A percentile compares a stretch with the other conserved stretches of the same genome.
Conservation (phyloP, 176 grass and related monocot genomes). For the Olyra latifolia region DNA sequence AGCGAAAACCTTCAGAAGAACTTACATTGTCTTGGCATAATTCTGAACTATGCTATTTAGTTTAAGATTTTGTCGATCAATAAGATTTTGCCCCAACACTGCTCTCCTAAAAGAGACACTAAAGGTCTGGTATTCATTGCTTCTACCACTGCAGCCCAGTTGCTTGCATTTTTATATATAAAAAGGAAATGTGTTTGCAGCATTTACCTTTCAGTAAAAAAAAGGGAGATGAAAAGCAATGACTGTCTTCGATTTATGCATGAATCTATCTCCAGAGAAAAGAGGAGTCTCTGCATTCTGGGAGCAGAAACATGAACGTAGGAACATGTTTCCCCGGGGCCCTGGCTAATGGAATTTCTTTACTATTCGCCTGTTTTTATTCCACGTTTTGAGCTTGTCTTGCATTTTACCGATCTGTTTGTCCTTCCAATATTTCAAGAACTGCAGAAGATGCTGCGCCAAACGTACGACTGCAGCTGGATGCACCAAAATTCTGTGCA, state of each 20-base stretch:
- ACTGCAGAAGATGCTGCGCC: not conserved
- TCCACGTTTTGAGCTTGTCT: not conserved
- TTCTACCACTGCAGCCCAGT: too few relatives aligned
- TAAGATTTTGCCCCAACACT: too few relatives aligned
- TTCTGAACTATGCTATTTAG: too few relatives aligned
- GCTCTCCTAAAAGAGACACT: too few relatives aligned
- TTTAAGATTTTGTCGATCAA: too few relatives aligned
- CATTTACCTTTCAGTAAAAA: not conserved
- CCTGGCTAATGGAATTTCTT: not conserved
- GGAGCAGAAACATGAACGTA: not conserved
- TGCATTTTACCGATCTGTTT: not conserved
- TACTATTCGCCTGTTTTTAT: not conserved
- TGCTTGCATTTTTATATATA: not conserved
- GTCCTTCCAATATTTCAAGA: not conserved
- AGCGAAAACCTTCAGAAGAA: too few relatives aligned
- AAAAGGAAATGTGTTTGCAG: not conserved
- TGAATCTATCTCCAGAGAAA: not conserved
- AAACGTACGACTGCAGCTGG: not conserved
- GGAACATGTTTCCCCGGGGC: not conserved
- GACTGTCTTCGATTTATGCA: not conserved
- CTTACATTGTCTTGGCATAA: too few relatives aligned
- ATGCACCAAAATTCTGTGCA: not conserved
- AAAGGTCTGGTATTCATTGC: too few relatives aligned
- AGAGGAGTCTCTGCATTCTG: not conserved
- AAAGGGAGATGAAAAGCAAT: not conserved